A percentile compares a stretch with the other conserved stretches of the same genome.
These are phyloP conservation scores for Emergomyces orientalis DNA, from an alignment of 2,329 filamentous ascomycete genomes.

Conservation along the genomic window DNA sequence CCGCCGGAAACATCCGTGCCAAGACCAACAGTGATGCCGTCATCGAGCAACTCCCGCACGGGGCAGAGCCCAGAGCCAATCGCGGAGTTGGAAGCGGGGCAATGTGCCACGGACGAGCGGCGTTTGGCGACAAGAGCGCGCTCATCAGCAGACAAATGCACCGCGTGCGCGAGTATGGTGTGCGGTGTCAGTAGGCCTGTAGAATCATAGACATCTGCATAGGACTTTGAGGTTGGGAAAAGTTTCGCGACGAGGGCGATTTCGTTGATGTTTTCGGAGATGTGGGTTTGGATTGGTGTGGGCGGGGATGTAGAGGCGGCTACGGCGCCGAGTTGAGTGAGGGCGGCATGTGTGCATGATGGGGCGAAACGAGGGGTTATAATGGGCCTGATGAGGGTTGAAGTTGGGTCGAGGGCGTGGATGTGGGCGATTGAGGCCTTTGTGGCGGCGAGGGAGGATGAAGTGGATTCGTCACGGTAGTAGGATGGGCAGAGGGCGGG, in stretches of 20 bases:
- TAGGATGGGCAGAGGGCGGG: constrained; percentile 56
- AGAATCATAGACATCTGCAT: constrained; percentile 70
- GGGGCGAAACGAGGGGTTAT: constrained; percentile 62
- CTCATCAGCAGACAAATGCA: constrained; percentile 65
- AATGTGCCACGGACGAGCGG: constrained; percentile 66
- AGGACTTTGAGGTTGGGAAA: constrained; percentile 57
- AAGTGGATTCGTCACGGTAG: constrained; percentile 65
- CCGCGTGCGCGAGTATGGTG: constrained; percentile 77
- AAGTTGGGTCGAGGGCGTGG: constrained; percentile 53
- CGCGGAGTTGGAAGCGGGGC: constrained; percentile 75
- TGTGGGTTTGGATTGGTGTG: constrained; percentile 66
- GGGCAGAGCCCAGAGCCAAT: constrained; percentile 70
- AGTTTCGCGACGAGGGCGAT: constrained; percentile 58
- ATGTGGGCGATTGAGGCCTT: constrained; percentile 57
- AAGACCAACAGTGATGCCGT: constrained; percentile 68
- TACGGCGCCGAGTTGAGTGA: constrained; percentile 56
- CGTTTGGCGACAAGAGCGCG: constrained; percentile 52
- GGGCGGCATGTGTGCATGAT: constrained; percentile 44
- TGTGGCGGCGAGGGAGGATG: constrained; percentile 49
- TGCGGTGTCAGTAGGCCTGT: constrained; percentile 58
- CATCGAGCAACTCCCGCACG: constrained; percentile 63
- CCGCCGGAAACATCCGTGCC: constrained; percentile 90
- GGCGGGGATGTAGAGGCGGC: constrained; percentile 55
- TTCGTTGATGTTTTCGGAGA: constrained; percentile 73
- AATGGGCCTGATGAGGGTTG: constrained; percentile 60